A percentile compares a stretch with the other conserved stretches of the same genome.
These are phyloP conservation scores for Phalaenopsis equestris DNA, from an alignment of 106 monocot genomes.

Conservation along the genomic window DNA sequence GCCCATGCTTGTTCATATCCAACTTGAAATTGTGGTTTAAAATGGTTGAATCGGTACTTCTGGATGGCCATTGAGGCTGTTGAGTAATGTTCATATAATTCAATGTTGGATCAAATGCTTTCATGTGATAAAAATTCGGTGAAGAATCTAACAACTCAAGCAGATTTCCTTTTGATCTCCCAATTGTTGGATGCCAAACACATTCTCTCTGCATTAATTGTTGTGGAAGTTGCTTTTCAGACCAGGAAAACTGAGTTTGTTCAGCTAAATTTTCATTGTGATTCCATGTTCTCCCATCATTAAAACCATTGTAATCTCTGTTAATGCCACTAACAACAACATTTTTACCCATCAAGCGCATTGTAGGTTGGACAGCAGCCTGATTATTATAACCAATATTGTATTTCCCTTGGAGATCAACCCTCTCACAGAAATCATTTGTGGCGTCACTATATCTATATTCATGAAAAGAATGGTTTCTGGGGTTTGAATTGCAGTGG, in stretches of 20 bases:
- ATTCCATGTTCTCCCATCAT: conserved; percentile 22
- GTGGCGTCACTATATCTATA: conserved; percentile 9
- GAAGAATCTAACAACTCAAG: conserved; percentile 6
- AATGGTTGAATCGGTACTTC: neutral
- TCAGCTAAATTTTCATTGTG: conserved; percentile 28
- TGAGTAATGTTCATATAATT: neutral
- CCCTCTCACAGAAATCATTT: conserved; percentile 9
- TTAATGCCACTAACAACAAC: conserved; percentile 34
- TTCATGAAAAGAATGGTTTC: conserved; percentile 10
- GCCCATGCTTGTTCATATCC: neutral
- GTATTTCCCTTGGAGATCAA: conserved; percentile 4
- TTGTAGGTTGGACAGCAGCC: conserved; percentile 16
- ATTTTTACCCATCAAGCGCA: conserved; percentile 85
- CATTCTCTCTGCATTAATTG: conserved; percentile 11
- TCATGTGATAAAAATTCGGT: conserved; percentile 14
- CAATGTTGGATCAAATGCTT: neutral
- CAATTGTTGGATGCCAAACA: conserved; percentile 8
- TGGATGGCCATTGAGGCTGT: conserved; percentile 12
- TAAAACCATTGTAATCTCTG: conserved; percentile 19
- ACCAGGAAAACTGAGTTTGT: neutral
- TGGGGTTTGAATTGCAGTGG: neutral
- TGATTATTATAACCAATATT: conserved; percentile 2
- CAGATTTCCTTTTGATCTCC: conserved; percentile 1
- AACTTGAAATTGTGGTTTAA: conserved; percentile 2
- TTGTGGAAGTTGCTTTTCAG: conserved; percentile 2